Percentiles rank a stretch among this genome's conserved stretches.
Conservation (phyloP, 2,329 filamentous ascomycete genomes). For the Pseudogymnoascus sp. region DNA sequence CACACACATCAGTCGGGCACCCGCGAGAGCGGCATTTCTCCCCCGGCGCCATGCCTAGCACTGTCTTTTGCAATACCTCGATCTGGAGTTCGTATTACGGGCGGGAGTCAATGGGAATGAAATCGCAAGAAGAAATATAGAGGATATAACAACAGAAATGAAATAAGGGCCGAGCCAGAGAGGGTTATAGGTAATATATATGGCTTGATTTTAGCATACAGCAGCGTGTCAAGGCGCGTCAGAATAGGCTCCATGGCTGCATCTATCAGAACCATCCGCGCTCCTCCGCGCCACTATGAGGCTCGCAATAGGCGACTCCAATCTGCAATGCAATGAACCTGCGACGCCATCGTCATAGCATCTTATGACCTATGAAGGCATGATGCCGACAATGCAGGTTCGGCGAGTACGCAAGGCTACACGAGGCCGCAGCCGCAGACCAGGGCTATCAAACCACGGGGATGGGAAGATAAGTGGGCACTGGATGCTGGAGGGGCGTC, state of each 20-base stretch:
- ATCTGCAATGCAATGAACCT: not conserved
- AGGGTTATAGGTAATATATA: not conserved
- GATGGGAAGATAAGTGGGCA: not conserved
- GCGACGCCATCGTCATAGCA: not conserved
- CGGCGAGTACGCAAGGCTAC: not conserved
- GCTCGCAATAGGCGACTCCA: constrained; percentile 44
- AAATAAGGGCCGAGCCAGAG: too few species aligned
- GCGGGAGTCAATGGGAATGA: not conserved
- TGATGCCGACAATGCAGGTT: not conserved
- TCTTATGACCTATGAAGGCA: constrained; percentile 13
- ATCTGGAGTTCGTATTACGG: too few species aligned
- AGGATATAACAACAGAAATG: not conserved
- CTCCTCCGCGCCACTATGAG: not conserved
- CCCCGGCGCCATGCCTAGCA: not conserved
- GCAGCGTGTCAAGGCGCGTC: not conserved
- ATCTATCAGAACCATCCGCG: not conserved
- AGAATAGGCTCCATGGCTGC: not conserved
- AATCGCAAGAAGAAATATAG: not conserved
- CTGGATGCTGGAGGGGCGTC: not conserved
- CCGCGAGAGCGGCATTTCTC: not conserved
- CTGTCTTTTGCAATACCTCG: not conserved
- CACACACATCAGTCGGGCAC: not conserved
- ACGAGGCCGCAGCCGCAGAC: not conserved
- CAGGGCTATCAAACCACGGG: not conserved
- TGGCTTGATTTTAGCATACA: not conserved